Base-by-base conservation (phyloP, 306 rosid genomes). In the Medicago arabica region DNA sequence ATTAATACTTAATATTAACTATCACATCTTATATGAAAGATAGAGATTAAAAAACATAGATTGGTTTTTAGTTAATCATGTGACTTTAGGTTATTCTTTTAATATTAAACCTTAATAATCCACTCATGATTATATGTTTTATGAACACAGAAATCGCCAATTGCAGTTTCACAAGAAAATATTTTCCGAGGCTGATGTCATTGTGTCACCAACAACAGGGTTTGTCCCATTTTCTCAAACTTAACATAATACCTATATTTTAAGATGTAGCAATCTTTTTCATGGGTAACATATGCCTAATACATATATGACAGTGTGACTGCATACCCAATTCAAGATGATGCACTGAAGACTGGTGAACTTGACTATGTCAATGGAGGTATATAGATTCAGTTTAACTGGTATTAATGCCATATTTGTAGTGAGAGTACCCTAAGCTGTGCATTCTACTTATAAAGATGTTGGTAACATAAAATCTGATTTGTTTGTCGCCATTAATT, bases 311-410 rank as follows among this genome's bases (percentile, higher is more conserved):
- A 80, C 85, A 94, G 98, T 51, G 96, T 91, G 61, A 91, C 98
- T n/a, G 98, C 98, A 15, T 91, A 94, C 76, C 79, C 93, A 0
- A 88, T 94, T 77, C 86, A 82, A 65, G 86, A 88, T 31, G 97
- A 87, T 85, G 97, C 95, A 28, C 71, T 87, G 4, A 68, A 88
- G 83, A 94, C 98, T 2, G 98, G 98, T 43, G 98, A 94, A 82
- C 97, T 94, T 72, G 98, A 94, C 85, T 94, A 94, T 61, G 50
- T 91, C 40, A 94, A 94, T 57, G 98, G 96, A 94, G 98, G 98
- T 93, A 85, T 36, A 63, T 36, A 64, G 14, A 54, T 46, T 38
- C 58, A 4, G 17, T 46, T 46, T 46, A 50, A 50, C 7, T 50
- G 3, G n/a, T 50, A 34, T 34, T 5, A 5, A 34, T 55, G 15